These are phyloP conservation scores for Xylaria digitata DNA, from an alignment of 2,329 filamentous ascomycete genomes.

Conservation along the genomic window DNA sequence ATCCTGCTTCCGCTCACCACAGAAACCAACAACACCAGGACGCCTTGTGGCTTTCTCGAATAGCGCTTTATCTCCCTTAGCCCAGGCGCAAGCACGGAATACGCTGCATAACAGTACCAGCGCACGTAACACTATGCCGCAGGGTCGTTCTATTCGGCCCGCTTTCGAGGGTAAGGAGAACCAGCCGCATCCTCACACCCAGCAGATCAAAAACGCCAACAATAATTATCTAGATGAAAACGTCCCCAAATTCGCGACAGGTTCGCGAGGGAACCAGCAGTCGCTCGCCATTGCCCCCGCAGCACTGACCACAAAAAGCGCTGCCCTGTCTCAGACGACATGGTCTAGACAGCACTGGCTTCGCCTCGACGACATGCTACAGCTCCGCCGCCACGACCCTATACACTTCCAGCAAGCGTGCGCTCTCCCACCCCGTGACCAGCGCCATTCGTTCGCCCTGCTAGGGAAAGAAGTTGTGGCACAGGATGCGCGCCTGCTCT, in stretches of 20 bases:
- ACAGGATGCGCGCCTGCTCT: constrained; percentile 58
- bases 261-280: constrained; percentile 2
- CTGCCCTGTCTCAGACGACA: constrained; percentile 54
- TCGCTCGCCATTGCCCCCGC: neutral
- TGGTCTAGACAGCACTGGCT: constrained; percentile 67
- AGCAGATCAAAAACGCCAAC: constrained; percentile 30
- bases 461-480: constrained; percentile 62
- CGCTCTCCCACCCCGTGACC: constrained; percentile 35
- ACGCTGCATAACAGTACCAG: constrained; percentile 15
- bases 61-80: constrained; percentile 59
- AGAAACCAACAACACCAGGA: constrained; percentile 68
- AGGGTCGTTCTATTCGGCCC: constrained; percentile 38
- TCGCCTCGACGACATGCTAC: constrained; percentile 63
- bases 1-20: constrained; percentile 66
- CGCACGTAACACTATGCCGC: constrained; percentile 23
- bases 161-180: constrained; percentile 51
- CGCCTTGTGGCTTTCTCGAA: constrained; percentile 69
- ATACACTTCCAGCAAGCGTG: constrained; percentile 53
- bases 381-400: constrained; percentile 58
- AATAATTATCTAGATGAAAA: constrained; percentile 29
- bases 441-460: constrained; percentile 45
- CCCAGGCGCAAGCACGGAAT: constrained; percentile 21
- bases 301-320: neutral
- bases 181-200: constrained; percentile 42
- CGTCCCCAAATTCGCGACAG: neutral